These are phyloP conservation scores for Syzygium syzygioides DNA, from an alignment of 441 rosid species.

Conservation along the genomic window DNA sequence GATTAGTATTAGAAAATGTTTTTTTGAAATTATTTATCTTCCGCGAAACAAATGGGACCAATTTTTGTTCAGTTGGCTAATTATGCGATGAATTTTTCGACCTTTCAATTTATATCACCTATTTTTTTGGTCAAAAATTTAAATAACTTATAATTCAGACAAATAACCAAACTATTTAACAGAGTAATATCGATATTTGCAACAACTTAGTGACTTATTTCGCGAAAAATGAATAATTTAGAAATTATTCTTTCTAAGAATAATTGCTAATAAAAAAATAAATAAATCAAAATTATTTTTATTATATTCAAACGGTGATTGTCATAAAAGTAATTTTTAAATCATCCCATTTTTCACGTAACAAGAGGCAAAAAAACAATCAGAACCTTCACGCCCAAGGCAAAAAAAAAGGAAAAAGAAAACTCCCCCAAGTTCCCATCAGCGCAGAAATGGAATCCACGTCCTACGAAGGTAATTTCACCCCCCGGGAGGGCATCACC, in stretches of 20 bases:
- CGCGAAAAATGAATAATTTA: no score
- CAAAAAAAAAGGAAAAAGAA: background rate
- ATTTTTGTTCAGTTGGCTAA: background rate
- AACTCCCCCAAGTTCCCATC: background rate
- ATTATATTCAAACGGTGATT: no score
- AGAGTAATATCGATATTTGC: no score
- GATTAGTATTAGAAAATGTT: no score
- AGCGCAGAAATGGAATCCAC: background rate
- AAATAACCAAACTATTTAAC: no score
- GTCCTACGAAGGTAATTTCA: background rate
- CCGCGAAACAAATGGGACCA: accelerated
- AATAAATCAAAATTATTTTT: no score
- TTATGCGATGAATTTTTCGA: background rate
- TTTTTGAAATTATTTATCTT: background rate
- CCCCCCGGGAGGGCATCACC: background rate
- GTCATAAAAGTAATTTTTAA: background rate
- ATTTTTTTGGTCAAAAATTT: background rate
- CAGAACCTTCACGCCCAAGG: background rate
- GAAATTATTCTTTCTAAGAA: no score
- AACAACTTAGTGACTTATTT: no score
- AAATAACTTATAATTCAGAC: no score
- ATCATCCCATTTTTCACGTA: no score
- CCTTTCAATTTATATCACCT: background rate
- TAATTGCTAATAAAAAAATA: no score
- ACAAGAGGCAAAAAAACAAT: background rate